Evolutionary conservation across 140 eudicot species (phyloP), one percentile per base, ranked within the genome.

Genomic region (Flaveria floridana): DNA sequence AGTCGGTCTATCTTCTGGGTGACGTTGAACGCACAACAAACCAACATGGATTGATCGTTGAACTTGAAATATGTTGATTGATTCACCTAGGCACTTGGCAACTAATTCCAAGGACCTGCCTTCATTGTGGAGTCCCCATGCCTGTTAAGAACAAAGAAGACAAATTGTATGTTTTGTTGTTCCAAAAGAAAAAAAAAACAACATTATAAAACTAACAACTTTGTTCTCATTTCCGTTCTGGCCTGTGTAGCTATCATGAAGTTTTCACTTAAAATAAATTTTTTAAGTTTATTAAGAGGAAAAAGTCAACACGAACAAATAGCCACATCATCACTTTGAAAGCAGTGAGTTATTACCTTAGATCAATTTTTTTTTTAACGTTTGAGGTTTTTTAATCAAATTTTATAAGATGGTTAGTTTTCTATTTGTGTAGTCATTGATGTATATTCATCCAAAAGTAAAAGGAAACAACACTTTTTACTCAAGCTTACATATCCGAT

Each of bases 21-120:
- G 12, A 20, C 73, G 79, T 73, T 86, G 88, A 64, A 84, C 91
- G 10, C 91, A 86, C 52, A 84, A 59, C 51, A 84, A 78, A 23
- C 85, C 91, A 13, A 84, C 79, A 8, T 80, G 79, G 65, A 80
- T 80, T 20, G 70, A 53, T 13, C 72, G 68, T 18, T 57, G 41
- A 50, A 74, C 21, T 41, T 80, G 66, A 20, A 15, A 48, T 10
- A 6, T n/a, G 7, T 57, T 3, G 34, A 16, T 30, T 59, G 84
- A 80, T 11, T 80, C 59, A 6, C 28, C 9, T 18, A 74, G 41
- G 15, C 19, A 47, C 7, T 59, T 34, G 6, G 51, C 72, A 46
- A 37, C 70, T 37, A 80, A 61, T 68, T 74, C 72, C 72, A 74
- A 44, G 1, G 70, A 23, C 47, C 18, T 67, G 4, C 47, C 76